Percentiles rank a stretch among this genome's conserved stretches.
Evolutionary conservation across 805 yeast genomes (phyloP).

Genomic region (Ogataea salicorniae): DNA sequence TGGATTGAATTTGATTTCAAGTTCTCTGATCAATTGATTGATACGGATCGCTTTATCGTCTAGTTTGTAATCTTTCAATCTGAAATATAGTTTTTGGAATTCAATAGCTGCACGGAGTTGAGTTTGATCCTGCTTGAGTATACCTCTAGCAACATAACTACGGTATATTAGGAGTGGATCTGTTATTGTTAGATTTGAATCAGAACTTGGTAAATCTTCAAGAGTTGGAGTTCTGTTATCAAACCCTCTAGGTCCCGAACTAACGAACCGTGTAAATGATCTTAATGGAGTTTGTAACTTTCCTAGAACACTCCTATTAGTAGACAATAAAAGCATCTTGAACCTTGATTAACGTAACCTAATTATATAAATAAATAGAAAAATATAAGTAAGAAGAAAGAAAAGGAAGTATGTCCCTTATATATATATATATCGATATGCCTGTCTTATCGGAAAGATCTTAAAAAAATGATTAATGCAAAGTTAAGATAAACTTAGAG

Average conservation of each 20-base stretch:
- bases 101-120: conserved; percentile 61
- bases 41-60: conserved; percentile 42
- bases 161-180: conserved; percentile 61
- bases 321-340: too few species aligned
- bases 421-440: too few species aligned
- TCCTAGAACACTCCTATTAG: too few species aligned
- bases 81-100: conserved; percentile 53
- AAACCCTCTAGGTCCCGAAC: conserved; percentile 22
- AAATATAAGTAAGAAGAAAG: too few species aligned
- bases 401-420: too few species aligned
- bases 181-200: conserved; percentile 30
- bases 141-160: conserved; percentile 45
- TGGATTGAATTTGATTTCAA: conserved; percentile 26
- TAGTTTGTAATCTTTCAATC: conserved; percentile 57
- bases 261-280: neutral
- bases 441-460: too few species aligned
- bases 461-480: too few species aligned
- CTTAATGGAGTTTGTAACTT: too few species aligned
- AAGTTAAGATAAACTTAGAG: too few species aligned
- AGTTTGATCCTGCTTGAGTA: conserved; percentile 48
- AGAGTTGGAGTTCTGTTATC: conserved; percentile 20
- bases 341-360: too few species aligned
- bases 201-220: conserved; percentile 1
- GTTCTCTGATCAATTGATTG: conserved; percentile 32
- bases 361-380: too few species aligned